phyloP scores from a whole-genome alignment of 192 early-diverging fungal genomes.

The Coemansia sp. region DNA sequence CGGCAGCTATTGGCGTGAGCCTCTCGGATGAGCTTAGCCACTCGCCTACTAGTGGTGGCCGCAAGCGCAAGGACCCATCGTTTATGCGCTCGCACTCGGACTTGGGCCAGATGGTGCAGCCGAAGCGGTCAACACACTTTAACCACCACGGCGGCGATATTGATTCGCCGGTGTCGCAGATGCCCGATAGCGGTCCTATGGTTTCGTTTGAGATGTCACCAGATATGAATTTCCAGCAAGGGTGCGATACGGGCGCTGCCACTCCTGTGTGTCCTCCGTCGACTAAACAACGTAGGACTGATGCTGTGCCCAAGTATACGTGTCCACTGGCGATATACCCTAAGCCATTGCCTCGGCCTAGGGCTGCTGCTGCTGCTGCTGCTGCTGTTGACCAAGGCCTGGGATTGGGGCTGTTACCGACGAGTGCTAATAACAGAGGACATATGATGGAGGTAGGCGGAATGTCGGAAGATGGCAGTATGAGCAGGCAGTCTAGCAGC shows the following conservation, averaged over 20 bases:
- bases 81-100: constrained; percentile 57
- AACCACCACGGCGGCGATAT: not conserved
- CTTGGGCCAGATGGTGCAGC: constrained; percentile 31
- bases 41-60: constrained; percentile 1
- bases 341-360: constrained; percentile 44
- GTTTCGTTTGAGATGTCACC: constrained; percentile 40
- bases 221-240: constrained; percentile 19
- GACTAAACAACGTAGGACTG: not conserved
- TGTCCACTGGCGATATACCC: constrained; percentile 34
- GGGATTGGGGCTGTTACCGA: not conserved
- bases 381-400: constrained; percentile 2
- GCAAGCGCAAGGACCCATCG: constrained; percentile 55
- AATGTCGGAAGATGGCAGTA: constrained; percentile 19
- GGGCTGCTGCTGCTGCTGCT: constrained; percentile 2
- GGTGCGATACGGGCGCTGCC: not conserved
- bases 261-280: constrained; percentile 6
- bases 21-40: not conserved
- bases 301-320: constrained; percentile 7
- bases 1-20: constrained; percentile 15
- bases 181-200: constrained; percentile 19
- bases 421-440: constrained; percentile 1
- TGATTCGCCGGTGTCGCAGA: constrained; percentile 4
- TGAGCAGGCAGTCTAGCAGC: constrained; percentile 19
- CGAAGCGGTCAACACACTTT: constrained; percentile 39
- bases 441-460: constrained; percentile 15